phyloP scores from a whole-genome alignment of 371 early-diverging fungal genomes.

The Dichotomocladium elegans region DNA sequence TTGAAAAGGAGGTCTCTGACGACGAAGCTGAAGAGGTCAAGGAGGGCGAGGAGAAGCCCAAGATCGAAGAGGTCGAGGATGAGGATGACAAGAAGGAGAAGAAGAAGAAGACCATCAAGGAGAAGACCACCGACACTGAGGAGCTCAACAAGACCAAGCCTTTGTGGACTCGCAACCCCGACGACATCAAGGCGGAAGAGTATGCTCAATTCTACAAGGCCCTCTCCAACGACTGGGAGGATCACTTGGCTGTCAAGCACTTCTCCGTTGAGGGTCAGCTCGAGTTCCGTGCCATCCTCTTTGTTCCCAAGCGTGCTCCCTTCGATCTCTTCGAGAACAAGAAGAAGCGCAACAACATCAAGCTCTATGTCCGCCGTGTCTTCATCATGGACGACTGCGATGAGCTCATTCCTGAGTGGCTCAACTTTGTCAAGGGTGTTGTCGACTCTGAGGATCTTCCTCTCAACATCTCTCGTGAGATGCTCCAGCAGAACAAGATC shows the following conservation, averaged over 20 bases:
- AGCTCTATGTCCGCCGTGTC: conserved; percentile 83
- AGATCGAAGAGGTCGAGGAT: conserved; percentile 50
- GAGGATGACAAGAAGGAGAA: conserved; percentile 75
- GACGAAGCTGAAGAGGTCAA: conserved; percentile 69
- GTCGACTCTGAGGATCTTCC: conserved; percentile 87
- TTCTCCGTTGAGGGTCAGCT: conserved; percentile 81
- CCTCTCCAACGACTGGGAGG: conserved; percentile 72
- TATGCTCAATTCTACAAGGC: conserved; percentile 84
- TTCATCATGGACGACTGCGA: conserved; percentile 86
- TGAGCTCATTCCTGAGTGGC: conserved; percentile 63
- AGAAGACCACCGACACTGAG: conserved; percentile 44
- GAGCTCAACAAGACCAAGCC: conserved; percentile 77
- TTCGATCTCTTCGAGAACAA: conserved; percentile 61
- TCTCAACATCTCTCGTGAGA: conserved; percentile 88
- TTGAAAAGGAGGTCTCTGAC: conserved; percentile 84
- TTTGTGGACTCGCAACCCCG: conserved; percentile 83
- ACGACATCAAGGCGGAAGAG: conserved; percentile 70
- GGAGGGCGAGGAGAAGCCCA: conserved; percentile 55
- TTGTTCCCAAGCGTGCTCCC: conserved; percentile 72
- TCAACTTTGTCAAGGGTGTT: conserved; percentile 68
- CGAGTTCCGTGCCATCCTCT: conserved; percentile 78
- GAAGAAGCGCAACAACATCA: conserved; percentile 72
- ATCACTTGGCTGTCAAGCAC: conserved; percentile 69
- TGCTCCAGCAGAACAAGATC: conserved; percentile 76
- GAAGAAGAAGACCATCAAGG: conserved; percentile 67